Base-by-base conservation (phyloP, 2,329 filamentous ascomycete species). In the Chaetomiaceae sp. region DNA sequence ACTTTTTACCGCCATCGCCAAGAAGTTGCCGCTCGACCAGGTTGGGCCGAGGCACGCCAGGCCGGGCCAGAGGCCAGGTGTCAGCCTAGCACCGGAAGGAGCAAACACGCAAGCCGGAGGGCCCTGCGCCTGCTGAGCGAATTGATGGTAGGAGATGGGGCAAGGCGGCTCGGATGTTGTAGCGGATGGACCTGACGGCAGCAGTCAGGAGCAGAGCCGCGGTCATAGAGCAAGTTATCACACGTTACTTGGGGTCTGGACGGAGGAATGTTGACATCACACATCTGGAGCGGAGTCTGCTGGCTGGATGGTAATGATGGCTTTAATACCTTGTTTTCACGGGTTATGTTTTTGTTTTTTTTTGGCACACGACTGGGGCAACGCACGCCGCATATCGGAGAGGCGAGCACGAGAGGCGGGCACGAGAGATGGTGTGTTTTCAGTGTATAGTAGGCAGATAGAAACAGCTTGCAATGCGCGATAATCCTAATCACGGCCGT, bases 1-100 rank as follows among this genome's bases (percentile, higher is more conserved):
- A 64, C 79, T 99, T 48, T 99, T 99, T 74, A 96, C 92, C 37
- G 90, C 90, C 54, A 97, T 99, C 68, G 94, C 94, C 58, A 96
- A 92, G 85, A 97, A 96, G 75, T 79, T 99, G 61, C 94, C 94
- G 29, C 85, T 97, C 63, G 94, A 99, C 68, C 94, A 97, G 73
- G 91, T 85, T 46, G 92, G 91, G n/a, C 90, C 92, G 58, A 84
- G 92, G 69, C 91, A 91, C 70, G 79, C 91, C 67, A 80, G 91
- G 54, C 77, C 79, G 11, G 80, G 80, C 44, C 79, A 82, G 67
- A 77, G 80, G 66, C 76, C 78, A 38, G 79, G 79, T 41, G 80
- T 83, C 61, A 83, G 73, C 65, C 71, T 83, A 59, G 73, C 69
- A 30, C 74, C 78, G 20, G 80, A 84, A 65, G 78, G 75, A 56